Base-by-base conservation (phyloP, 2,329 filamentous ascomycete species). In the Cladosporium sp. region DNA sequence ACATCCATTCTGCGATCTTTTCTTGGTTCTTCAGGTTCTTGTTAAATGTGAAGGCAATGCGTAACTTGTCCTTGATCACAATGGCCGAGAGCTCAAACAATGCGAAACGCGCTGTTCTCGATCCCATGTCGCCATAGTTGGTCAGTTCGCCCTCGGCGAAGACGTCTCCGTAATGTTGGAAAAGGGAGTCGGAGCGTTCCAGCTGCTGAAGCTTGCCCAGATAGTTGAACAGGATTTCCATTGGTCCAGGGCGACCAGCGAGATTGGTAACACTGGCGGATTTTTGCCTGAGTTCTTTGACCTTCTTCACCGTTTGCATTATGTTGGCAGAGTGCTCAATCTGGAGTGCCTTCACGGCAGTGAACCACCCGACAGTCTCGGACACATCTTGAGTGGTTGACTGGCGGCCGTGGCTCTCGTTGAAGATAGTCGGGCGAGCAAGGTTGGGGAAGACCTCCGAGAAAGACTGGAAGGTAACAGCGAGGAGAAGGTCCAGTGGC, bases 41-140 rank as follows among this genome's bases (percentile, higher is more conserved):
- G 37, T 48, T 48, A 27, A 48, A 48, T 4, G 45, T 48, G 45
- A 48, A 48, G n/a, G 45, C 45, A 17, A 48, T 48, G 17, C 45
- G 27, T 24, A 48, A 17, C 37, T 41, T 48, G 24, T 48, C 45
- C 11, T 48, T 48, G 37, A 48, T 48, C 3, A 48, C 45, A 17
- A 48, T 48, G 17, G 45, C 45, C 17, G 45, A 48, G 7, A 48
- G 45, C n/a, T 48, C 45, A 11, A 48, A 48, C 12, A 48, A 27
- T 18, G 45, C 45, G 13, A 48, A 48, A 12, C 45, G 37, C 12
- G 45, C 45, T 6, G 45, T 48, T 8, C 45, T 32, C 27, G 45
- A 48, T 22, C 45, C 45, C 45, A 48, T 48, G 36, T 48, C 45
- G 11, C 45, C 45, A 27, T 48, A 48, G 5, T 48, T 37, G 13